Evolutionary conservation across 495 filamentous ascomycete species (phyloP), one percentile per base, ranked within the genome.

Genomic region (Aspergillus avenaceus): DNA sequence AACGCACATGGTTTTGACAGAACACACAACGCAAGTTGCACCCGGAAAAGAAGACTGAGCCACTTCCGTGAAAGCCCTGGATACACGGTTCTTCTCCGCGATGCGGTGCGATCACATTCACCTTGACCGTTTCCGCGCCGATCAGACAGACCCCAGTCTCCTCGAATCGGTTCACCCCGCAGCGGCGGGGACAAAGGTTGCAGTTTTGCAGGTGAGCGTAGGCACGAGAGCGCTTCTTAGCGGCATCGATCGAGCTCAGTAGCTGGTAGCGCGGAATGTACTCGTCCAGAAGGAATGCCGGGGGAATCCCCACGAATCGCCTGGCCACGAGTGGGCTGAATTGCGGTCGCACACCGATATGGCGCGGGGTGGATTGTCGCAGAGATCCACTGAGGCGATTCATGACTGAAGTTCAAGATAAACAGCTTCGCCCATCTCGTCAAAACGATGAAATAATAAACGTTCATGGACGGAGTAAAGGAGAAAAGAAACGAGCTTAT

Each of bases 11-110:
- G 67, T 91, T 91, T 62, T 91, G 87, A 63, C 87, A 92, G 59
- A 91, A 91, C 0, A 88, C 84, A 61, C 87, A 90, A 13, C 86
- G 79, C 28, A 90, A 61, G 63, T 87, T 90, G 59, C 86, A 90
- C 11, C 82, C 83, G 24, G 74, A 77, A 60, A 90, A 90, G 72
- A 90, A 91, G 42, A 90, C 85, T 7, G 82, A 76, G 32, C 87
- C 87, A 50, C 79, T 84, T 8, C 87, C 87, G 60, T 85, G 76
- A 56, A 84, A 83, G 16, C 86, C 87, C 61, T 90, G 86, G 28
- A 90, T 82, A 60, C 85, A 89, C 0, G 86, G 85, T 54, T 90
- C 86, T 72, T 71, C 67, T 37, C 62, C 66, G 6, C 64, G 62
- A 52, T 70, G 69, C 12, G 86, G 87, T n/a, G 86, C 85, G 47